Percentiles rank a stretch among this genome's conserved stretches.
phyloP scores from a whole-genome alignment of 345 rosid genomes.

The Reutealis trisperma region DNA sequence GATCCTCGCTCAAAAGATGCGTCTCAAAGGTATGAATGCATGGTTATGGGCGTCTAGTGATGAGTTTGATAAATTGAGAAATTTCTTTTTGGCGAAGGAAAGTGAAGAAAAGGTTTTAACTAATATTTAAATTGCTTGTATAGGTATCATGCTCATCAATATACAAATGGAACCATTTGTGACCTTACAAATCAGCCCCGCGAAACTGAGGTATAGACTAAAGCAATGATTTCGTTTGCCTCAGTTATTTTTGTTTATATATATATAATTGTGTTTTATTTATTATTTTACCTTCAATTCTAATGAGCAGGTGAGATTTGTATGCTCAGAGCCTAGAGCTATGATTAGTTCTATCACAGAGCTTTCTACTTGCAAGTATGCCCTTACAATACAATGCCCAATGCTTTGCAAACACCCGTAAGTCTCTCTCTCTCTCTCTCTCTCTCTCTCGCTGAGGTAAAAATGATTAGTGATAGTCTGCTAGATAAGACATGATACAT shows the following conservation, averaged over 20 bases:
- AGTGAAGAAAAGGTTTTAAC: not conserved
- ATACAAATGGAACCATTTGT: conserved; percentile 81
- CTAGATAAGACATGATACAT: not conserved
- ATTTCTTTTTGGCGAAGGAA: not conserved
- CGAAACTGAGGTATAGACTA: conserved; percentile 68
- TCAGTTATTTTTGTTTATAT: not conserved
- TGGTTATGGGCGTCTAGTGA: not conserved
- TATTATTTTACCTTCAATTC: not conserved
- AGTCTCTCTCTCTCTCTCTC: conserved; percentile 33
- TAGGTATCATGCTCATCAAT: conserved; percentile 91
- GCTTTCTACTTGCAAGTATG: conserved; percentile 95
- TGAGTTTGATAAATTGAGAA: not conserved
- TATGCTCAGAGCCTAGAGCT: conserved; percentile 85
- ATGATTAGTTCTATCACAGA: conserved; percentile 92
- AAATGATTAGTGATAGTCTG: not conserved
- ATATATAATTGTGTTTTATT: not conserved
- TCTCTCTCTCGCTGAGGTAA: not conserved
- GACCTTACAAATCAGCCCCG: conserved; percentile 89
- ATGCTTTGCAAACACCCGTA: conserved; percentile 94
- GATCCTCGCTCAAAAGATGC: conserved; percentile 85
- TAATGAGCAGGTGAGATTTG: conserved; percentile 81
- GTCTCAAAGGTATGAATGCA: conserved; percentile 62
- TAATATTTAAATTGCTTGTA: not conserved
- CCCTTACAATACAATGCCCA: conserved; percentile 77
- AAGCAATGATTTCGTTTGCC: not conserved